These are phyloP conservation scores for Yueomyces sp. DNA, from an alignment of 805 yeast species.

Conservation along the genomic window DNA sequence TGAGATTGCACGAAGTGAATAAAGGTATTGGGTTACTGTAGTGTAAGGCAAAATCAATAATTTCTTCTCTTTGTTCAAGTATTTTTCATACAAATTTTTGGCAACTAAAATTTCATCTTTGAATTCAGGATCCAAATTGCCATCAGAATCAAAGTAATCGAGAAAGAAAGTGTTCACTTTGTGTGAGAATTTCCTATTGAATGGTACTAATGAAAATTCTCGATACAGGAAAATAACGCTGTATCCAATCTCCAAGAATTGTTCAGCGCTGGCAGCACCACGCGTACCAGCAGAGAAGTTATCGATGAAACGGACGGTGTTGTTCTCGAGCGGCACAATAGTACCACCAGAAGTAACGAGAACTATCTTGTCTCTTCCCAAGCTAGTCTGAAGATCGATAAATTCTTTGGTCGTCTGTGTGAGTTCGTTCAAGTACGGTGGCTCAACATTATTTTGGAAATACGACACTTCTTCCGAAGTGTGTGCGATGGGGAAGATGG, in stretches of 20 bases:
- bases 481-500: conserved; percentile 56
- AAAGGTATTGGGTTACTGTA: conserved; percentile 86
- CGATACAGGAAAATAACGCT: conserved; percentile 89
- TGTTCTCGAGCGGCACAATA: conserved; percentile 92
- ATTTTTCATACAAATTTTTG: conserved; percentile 31
- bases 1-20: conserved; percentile 62
- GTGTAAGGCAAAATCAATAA: conserved; percentile 71
- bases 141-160: conserved; percentile 61
- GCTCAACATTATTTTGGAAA: conserved; percentile 61
- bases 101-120: conserved; percentile 46
- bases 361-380: conserved; percentile 42
- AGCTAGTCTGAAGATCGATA: conserved; percentile 37
- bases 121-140: conserved; percentile 45
- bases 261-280: conserved; percentile 93
- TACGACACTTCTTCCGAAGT: conserved; percentile 49
- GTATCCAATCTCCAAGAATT: conserved; percentile 71
- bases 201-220: conserved; percentile 84
- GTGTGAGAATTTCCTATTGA: conserved; percentile 79
- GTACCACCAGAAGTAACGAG: conserved; percentile 95
- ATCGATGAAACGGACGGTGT: conserved; percentile 92
- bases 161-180: conserved; percentile 65
- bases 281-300: conserved; percentile 96
- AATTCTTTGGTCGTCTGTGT: conserved; percentile 46
- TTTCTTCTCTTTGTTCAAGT: conserved; percentile 14
- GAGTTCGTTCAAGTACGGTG: conserved; percentile 55